Percentiles rank a stretch among this genome's conserved stretches.
Conservation (phyloP, 306 rosid species). For the Quercus agrifolia region DNA sequence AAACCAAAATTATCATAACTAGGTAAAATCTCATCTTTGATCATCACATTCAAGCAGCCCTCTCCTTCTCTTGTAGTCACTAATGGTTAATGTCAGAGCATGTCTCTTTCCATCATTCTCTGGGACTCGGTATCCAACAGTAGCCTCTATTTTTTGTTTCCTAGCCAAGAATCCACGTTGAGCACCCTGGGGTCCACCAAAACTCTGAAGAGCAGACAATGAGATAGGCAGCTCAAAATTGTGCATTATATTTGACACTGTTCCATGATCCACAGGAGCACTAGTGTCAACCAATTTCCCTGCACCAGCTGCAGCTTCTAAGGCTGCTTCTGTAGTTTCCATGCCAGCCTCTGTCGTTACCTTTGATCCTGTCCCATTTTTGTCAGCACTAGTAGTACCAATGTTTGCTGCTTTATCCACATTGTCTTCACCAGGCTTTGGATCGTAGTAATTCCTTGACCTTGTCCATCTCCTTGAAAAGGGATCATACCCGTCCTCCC, state of each 20-base stretch:
- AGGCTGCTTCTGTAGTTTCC: slow-evolving; percentile 83
- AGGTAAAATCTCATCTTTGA: neutral
- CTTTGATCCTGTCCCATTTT: slow-evolving; percentile 23
- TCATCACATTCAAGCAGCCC: slow-evolving; percentile 54
- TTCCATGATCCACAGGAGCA: slow-evolving; percentile 90
- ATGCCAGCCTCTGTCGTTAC: slow-evolving; percentile 42
- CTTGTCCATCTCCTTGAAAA: slow-evolving; percentile 98
- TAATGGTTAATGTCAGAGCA: slow-evolving; percentile 60
- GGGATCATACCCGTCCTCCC: slow-evolving; percentile 97
- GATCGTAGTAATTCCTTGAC: slow-evolving; percentile 80
- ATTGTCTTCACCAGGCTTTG: slow-evolving; percentile 49
- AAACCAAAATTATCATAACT: neutral
- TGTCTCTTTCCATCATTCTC: slow-evolving; percentile 75
- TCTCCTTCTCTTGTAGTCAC: slow-evolving; percentile 86
- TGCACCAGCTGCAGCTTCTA: slow-evolving; percentile 91
- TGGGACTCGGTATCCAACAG: slow-evolving; percentile 64
- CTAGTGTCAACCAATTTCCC: slow-evolving; percentile 86
- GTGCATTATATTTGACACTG: slow-evolving; percentile 63
- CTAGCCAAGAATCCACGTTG: slow-evolving; percentile 69
- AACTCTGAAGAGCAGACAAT: slow-evolving; percentile 63
- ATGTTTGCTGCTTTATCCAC: slow-evolving; percentile 36
- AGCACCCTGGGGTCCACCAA: slow-evolving; percentile 80
- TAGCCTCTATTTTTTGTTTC: slow-evolving; percentile 73
- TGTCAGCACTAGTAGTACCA: slow-evolving; percentile 20
- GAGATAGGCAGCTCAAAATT: slow-evolving; percentile 92